Conservation (phyloP, 352 stramenopile genomes). For the Plasmopara muralis region DNA sequence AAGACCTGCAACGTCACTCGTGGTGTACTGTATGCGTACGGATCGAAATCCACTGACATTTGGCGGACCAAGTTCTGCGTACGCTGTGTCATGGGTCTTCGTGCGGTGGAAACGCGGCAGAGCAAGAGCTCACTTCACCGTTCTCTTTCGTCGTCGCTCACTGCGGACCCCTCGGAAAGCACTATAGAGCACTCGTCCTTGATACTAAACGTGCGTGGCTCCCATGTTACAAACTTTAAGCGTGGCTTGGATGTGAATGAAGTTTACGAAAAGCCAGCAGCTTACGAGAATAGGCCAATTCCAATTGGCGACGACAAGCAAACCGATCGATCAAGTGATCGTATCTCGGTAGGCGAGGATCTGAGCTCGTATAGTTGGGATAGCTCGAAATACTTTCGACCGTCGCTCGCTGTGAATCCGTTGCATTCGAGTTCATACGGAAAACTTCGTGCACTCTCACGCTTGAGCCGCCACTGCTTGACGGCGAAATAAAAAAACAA, state of each 20-base stretch:
- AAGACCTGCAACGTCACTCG: conserved; percentile 44
- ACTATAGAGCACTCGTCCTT: conserved; percentile 3
- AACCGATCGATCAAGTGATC: background rate
- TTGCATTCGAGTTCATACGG: conserved; percentile 10
- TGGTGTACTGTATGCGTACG: conserved; percentile 20
- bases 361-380: conserved; percentile 6
- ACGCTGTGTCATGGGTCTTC: conserved; percentile 41
- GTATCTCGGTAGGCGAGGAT: background rate
- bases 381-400: conserved; percentile 10
- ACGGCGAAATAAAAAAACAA: background rate
- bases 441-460: conserved; percentile 9
- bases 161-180: conserved; percentile 6
- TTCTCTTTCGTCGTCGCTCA: conserved; percentile 22
- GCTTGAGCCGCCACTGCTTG: conserved; percentile 9
- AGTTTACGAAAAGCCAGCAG: conserved; percentile 20
- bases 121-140: conserved; percentile 28
- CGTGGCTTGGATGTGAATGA: conserved; percentile 26
- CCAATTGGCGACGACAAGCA: conserved; percentile 7
- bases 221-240: conserved; percentile 27
- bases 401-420: conserved; percentile 3
- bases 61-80: conserved; percentile 53
- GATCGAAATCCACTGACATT: conserved; percentile 12
- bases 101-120: conserved; percentile 29
- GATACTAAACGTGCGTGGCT: conserved; percentile 6
- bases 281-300: conserved; percentile 4